phyloP scores from a whole-genome alignment of 164 flowering plant genomes.

The Sextonia rubra region DNA sequence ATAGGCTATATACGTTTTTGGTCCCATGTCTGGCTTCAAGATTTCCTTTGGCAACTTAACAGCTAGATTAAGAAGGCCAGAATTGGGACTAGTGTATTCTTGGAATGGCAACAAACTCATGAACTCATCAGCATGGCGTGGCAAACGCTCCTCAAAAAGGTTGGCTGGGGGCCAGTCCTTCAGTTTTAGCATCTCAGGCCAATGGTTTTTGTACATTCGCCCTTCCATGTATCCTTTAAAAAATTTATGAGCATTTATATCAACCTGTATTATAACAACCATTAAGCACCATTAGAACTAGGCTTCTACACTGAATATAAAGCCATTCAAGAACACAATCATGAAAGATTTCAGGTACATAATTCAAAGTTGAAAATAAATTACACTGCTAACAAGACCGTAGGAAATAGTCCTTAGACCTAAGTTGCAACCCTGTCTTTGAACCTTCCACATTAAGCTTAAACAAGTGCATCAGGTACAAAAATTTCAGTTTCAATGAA shows the following conservation, averaged over 20 bases:
- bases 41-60: conserved; percentile 42
- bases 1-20: conserved; percentile 46
- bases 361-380: too few species aligned
- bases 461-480: too few species aligned
- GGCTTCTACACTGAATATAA: too few species aligned
- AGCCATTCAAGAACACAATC: too few species aligned
- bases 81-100: conserved; percentile 62
- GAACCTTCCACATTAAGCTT: too few species aligned
- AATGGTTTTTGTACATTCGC: conserved; percentile 24
- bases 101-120: conserved; percentile 55
- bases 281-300: too few species aligned
- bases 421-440: too few species aligned
- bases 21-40: conserved; percentile 48
- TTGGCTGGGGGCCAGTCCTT: conserved; percentile 59
- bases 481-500: too few species aligned
- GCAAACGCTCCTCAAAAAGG: conserved; percentile 52
- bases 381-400: too few species aligned
- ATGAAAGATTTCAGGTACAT: too few species aligned
- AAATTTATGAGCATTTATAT: conserved; percentile 41
- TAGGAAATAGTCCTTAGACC: too few species aligned
- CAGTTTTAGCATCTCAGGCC: conserved; percentile 52
- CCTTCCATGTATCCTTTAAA: conserved; percentile 53
- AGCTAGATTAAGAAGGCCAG: conserved; percentile 62
- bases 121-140: conserved; percentile 48
- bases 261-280: conserved; percentile 37